Conservation (phyloP, 1,284 basidiomycete species). For the Chalciporus sp. region DNA sequence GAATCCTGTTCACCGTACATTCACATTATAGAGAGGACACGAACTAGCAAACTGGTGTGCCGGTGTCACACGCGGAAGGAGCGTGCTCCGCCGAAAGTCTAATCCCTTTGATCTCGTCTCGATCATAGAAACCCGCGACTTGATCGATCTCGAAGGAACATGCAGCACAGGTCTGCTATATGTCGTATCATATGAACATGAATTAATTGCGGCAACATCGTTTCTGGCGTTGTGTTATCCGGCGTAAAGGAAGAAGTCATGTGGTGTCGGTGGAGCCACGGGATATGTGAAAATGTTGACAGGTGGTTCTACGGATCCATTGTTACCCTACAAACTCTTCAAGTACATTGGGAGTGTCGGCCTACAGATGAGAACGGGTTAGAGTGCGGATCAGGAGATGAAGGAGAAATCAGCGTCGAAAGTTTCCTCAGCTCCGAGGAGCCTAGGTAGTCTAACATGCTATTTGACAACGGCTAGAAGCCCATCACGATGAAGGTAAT, state of each 20-base stretch:
- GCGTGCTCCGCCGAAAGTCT: too few relatives aligned
- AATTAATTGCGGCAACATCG: too few relatives aligned
- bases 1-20: background rate
- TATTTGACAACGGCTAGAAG: slow-evolving; percentile 16
- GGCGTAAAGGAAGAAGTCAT: too few relatives aligned
- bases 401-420: slow-evolving; percentile 3
- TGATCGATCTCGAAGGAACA: too few relatives aligned
- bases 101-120: too few relatives aligned
- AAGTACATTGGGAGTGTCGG: too few relatives aligned
- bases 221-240: too few relatives aligned
- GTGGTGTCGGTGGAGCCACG: background rate
- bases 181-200: too few relatives aligned
- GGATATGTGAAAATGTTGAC: background rate
- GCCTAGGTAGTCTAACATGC: slow-evolving; percentile 30
- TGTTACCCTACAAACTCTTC: too few relatives aligned
- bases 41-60: background rate
- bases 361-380: background rate
- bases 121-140: too few relatives aligned
- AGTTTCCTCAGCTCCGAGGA: slow-evolving; percentile 23
- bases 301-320: background rate
- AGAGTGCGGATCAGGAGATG: background rate
- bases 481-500: slow-evolving; percentile 13
- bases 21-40: background rate
- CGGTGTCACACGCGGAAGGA: too few relatives aligned
- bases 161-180: too few relatives aligned